Conservation (phyloP, 73 alveolate genomes). For the Effrenium voratum region DNA sequence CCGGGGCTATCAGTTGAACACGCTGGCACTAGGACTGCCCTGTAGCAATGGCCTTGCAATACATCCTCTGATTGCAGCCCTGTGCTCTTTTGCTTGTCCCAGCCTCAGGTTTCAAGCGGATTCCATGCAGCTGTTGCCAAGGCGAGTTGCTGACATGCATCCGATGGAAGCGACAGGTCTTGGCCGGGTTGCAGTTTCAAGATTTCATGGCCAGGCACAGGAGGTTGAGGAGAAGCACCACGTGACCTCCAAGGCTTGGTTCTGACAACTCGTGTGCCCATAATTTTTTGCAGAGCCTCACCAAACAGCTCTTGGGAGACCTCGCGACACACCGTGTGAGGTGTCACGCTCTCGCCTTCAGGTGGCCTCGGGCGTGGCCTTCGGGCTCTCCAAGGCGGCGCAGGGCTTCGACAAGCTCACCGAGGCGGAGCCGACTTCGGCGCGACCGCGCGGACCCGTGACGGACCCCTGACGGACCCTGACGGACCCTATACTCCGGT, state of each 20-base stretch:
- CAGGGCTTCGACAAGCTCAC: constrained; percentile 86
- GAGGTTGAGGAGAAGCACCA: constrained; percentile 92
- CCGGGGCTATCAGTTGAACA: no score
- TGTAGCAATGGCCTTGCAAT: no score
- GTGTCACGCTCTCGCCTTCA: not conserved
- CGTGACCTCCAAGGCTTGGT: constrained; percentile 53
- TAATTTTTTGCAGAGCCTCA: not conserved
- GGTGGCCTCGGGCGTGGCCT: constrained; percentile 74
- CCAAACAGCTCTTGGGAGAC: not conserved
- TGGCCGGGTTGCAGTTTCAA: not conserved
- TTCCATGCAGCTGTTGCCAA: constrained; percentile 64
- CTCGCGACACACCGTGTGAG: no score
- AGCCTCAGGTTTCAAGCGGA: constrained; percentile 13
- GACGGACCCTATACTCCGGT: no score
- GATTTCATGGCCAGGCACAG: constrained; percentile 11
- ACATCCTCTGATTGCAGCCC: no score
- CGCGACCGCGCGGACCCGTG: no score
- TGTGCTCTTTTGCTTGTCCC: not conserved
- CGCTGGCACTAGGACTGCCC: no score
- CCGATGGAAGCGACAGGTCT: not conserved
- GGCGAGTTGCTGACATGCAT: not conserved
- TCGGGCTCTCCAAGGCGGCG: constrained; percentile 74
- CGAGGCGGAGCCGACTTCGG: no score
- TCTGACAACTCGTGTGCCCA: no score
- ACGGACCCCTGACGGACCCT: no score